These are phyloP conservation scores for Candida maltosa DNA, from an alignment of 805 yeast genomes.

Conservation along the genomic window DNA sequence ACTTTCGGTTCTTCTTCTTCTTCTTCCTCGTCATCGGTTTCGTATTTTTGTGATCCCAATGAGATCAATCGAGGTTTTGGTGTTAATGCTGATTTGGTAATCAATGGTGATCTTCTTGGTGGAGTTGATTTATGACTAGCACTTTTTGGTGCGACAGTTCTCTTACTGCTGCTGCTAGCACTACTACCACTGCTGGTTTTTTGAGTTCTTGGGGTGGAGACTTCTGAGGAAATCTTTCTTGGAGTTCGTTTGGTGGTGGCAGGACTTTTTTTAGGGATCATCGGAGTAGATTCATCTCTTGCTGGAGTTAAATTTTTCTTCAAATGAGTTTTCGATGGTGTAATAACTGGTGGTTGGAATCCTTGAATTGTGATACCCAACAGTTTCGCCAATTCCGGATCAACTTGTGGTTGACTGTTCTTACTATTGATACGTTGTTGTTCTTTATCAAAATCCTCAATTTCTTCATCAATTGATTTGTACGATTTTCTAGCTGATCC, in stretches of 20 bases:
- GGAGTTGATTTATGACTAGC: neutral
- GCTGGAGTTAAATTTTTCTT: neutral
- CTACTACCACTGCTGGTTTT: too few relatives aligned
- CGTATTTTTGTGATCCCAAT: neutral
- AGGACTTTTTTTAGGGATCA: neutral
- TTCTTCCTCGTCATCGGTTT: conserved; percentile 6
- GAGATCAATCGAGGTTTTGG: conserved; percentile 17
- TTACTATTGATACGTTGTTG: conserved; percentile 14
- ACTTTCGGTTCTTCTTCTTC: conserved; percentile 4
- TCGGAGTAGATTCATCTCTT: neutral
- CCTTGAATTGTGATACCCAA: conserved; percentile 24
- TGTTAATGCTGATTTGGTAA: conserved; percentile 7
- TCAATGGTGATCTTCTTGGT: neutral
- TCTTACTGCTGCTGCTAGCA: too few relatives aligned
- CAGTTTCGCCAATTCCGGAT: conserved; percentile 31
- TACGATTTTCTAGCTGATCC: conserved; percentile 2
- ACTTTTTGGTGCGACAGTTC: conserved; percentile 1
- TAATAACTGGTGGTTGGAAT: conserved; percentile 8
- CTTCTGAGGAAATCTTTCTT: too few relatives aligned
- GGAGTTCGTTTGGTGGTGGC: too few relatives aligned
- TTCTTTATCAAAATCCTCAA: conserved; percentile 19
- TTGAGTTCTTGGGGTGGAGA: too few relatives aligned
- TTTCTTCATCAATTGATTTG: conserved; percentile 20
- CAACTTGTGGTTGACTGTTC: conserved; percentile 1
- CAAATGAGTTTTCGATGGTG: conserved; percentile 12